Conservation (phyloP, 805 yeast species). For the Ogataea ramenticola region DNA sequence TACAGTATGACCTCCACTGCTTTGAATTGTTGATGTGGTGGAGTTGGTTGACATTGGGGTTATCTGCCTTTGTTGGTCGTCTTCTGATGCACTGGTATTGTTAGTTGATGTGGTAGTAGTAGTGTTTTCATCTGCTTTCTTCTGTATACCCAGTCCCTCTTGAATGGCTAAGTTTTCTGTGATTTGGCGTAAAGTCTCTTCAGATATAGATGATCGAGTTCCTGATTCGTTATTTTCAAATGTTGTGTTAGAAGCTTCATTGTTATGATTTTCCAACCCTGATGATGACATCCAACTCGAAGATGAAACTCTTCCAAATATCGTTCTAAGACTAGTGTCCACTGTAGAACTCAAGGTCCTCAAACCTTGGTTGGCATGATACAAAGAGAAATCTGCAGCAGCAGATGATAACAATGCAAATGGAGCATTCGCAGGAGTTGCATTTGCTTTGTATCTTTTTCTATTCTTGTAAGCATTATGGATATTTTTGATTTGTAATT, state of each 20-base stretch:
- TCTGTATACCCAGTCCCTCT: neutral
- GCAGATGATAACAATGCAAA: neutral
- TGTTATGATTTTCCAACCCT: neutral
- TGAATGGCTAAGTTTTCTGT: slow-evolving; percentile 23
- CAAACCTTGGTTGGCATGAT: slow-evolving; percentile 29
- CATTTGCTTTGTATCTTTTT: neutral
- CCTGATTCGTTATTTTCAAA: neutral
- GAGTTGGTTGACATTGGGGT: slow-evolving; percentile 26
- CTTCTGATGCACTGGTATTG: neutral
- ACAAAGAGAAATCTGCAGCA: slow-evolving; percentile 16
- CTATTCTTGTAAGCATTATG: neutral
- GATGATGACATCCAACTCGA: slow-evolving; percentile 7
- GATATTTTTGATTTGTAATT: slow-evolving; percentile 1
- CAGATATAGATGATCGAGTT: slow-evolving; percentile 4
- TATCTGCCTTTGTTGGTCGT: slow-evolving; percentile 8
- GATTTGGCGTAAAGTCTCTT: slow-evolving; percentile 20
- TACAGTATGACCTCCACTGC: neutral
- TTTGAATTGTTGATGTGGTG: slow-evolving; percentile 9
- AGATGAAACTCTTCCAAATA: slow-evolving; percentile 28
- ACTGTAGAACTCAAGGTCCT: slow-evolving; percentile 27
- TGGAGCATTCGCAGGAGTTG: neutral
- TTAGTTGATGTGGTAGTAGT: no score
- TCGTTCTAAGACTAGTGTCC: slow-evolving; percentile 25
- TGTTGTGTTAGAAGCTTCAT: neutral
- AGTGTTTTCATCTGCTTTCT: neutral